Conservation (phyloP, 805 yeast genomes). For the Lachancea sp. region DNA sequence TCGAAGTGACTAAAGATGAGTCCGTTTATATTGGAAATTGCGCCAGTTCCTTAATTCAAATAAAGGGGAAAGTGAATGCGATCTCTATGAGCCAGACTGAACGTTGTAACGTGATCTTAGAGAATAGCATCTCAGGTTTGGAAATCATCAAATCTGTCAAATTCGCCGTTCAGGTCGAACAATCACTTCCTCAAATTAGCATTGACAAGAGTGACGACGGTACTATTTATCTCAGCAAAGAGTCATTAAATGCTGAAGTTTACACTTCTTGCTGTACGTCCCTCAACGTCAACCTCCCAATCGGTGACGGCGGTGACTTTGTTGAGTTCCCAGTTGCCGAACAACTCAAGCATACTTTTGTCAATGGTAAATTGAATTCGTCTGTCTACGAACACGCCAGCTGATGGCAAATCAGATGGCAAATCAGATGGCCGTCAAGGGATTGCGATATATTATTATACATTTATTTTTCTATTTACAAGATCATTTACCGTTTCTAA, state of each 20-base stretch:
- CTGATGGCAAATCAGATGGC: conserved; percentile 27
- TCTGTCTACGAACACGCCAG: conserved; percentile 81
- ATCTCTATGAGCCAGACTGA: conserved; percentile 69
- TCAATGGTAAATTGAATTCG: conserved; percentile 55
- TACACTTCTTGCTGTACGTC: conserved; percentile 82
- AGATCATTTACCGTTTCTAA: conserved; percentile 53
- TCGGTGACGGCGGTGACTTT: conserved; percentile 61
- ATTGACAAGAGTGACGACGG: conserved; percentile 89
- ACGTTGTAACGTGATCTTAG: conserved; percentile 72
- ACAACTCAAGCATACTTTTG: conserved; percentile 73
- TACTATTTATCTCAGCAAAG: conserved; percentile 65
- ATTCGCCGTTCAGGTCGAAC: conserved; percentile 81
- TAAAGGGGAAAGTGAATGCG: conserved; percentile 89
- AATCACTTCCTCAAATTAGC: conserved; percentile 74
- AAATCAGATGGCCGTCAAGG: not conserved
- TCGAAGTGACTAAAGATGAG: conserved; percentile 81
- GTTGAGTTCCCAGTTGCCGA: conserved; percentile 85
- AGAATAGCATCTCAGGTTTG: conserved; percentile 77
- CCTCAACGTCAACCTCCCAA: conserved; percentile 78
- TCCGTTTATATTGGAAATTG: conserved; percentile 86
- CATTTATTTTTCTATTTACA: conserved; percentile 6
- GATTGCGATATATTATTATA: not conserved
- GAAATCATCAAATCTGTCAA: conserved; percentile 77
- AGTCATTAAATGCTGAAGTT: conserved; percentile 66
- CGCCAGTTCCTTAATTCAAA: conserved; percentile 61